These are phyloP conservation scores for Capillidium rhysosporum DNA, from an alignment of 371 early-diverging fungal species.

Conservation along the genomic window DNA sequence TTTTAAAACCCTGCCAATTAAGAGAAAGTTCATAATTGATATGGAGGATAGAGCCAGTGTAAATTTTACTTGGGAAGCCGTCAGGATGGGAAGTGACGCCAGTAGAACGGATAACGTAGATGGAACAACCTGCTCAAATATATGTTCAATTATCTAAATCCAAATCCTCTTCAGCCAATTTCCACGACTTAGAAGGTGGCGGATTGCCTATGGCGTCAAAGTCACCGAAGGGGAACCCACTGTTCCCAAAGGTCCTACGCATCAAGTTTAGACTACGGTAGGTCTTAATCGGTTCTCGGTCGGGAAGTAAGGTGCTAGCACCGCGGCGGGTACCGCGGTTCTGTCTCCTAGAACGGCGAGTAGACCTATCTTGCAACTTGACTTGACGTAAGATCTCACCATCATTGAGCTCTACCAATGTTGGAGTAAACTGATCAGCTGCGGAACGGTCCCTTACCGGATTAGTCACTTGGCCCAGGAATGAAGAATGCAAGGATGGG, in stretches of 20 bases:
- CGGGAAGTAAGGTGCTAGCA: constrained; percentile 28
- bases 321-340: constrained; percentile 57
- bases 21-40: too few species aligned
- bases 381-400: constrained; percentile 58
- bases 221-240: neutral
- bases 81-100: too few species aligned
- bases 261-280: constrained; percentile 16
- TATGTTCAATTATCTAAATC: too few species aligned
- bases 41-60: too few species aligned
- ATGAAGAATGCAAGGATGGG: constrained; percentile 42
- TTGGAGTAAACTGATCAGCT: constrained; percentile 35
- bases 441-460: constrained; percentile 25
- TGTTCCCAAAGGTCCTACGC: neutral
- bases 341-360: constrained; percentile 35
- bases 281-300: constrained; percentile 38
- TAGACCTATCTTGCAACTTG: constrained; percentile 58
- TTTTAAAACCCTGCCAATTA: too few species aligned
- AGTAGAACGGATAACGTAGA: too few species aligned
- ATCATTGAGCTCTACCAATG: constrained; percentile 39
- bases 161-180: neutral
- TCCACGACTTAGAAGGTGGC: neutral
- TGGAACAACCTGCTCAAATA: too few species aligned
- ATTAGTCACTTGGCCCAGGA: constrained; percentile 37
- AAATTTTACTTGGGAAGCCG: too few species aligned
- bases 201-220: neutral